These are phyloP conservation scores for Phytophthora nicotianae DNA, from an alignment of 352 stramenopile genomes.

Conservation along the genomic window DNA sequence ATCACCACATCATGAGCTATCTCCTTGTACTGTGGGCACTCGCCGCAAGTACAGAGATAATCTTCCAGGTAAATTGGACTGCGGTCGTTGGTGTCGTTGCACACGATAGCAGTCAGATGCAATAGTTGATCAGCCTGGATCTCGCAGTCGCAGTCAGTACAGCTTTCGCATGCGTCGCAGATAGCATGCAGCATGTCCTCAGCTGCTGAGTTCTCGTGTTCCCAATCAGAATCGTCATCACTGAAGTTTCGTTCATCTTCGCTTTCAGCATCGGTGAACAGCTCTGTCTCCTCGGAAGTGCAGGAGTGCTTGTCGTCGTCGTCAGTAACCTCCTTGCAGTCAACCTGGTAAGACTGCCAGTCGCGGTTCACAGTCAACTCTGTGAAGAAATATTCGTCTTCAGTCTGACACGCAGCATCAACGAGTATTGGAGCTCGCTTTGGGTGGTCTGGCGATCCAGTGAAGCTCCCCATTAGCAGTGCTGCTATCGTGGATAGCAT, in stretches of 20 bases:
- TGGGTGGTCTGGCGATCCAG: conserved; percentile 9
- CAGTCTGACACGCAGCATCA: conserved; percentile 24
- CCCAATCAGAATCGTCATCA: conserved; percentile 36
- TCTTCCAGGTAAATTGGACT: conserved; percentile 51
- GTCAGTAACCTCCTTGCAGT: conserved; percentile 15
- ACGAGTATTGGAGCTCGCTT: conserved; percentile 14
- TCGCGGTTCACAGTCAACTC: conserved; percentile 14
- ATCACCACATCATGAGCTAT: conserved; percentile 54
- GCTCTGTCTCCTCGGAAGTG: conserved; percentile 57
- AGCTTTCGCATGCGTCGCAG: conserved; percentile 18
- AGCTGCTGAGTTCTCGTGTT: conserved; percentile 10
- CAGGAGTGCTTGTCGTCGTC: conserved; percentile 44
- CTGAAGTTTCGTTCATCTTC: conserved; percentile 25
- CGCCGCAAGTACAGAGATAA: conserved; percentile 67
- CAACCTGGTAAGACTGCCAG: conserved; percentile 12
- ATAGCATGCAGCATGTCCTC: conserved; percentile 16
- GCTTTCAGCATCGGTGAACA: conserved; percentile 38
- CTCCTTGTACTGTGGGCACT: conserved; percentile 61
- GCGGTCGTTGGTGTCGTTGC: background rate
- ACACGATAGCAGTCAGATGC: conserved; percentile 19
- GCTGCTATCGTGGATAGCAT: conserved; percentile 14
- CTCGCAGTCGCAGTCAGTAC: conserved; percentile 40
- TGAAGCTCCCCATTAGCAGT: conserved; percentile 24
- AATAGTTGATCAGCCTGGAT: conserved; percentile 41
- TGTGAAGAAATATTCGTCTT: conserved; percentile 8